These are phyloP conservation scores for Moesziomyces globuligerus DNA, from an alignment of 1,284 basidiomycete genomes.

Conservation along the genomic window DNA sequence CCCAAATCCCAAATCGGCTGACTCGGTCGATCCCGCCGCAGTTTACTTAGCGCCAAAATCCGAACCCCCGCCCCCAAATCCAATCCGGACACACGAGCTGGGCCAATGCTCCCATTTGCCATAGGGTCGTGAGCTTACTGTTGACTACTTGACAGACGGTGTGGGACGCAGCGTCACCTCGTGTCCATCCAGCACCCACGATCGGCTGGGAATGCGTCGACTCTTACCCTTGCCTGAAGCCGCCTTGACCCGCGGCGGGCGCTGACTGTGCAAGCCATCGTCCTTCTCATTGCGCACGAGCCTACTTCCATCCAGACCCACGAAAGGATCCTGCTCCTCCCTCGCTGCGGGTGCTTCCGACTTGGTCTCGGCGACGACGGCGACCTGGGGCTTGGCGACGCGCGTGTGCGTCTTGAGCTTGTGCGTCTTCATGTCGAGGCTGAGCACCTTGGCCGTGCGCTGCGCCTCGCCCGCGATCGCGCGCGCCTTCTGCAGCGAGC, in stretches of 20 bases:
- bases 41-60: too few relatives aligned
- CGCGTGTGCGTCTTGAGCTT: slow-evolving; percentile 37
- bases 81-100: too few relatives aligned
- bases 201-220: background rate
- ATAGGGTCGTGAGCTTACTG: too few relatives aligned
- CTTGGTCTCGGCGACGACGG: background rate
- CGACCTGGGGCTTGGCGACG: slow-evolving; percentile 9
- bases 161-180: background rate
- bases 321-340: slow-evolving; percentile 29
- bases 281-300: slow-evolving; percentile 30
- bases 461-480: slow-evolving; percentile 42
- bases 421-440: slow-evolving; percentile 50
- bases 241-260: too few relatives aligned
- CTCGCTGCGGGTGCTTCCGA: slow-evolving; percentile 3
- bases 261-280: slow-evolving; percentile 11
- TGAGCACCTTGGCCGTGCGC: slow-evolving; percentile 46
- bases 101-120: too few relatives aligned
- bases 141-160: background rate
- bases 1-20: too few relatives aligned
- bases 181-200: background rate
- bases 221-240: background rate
- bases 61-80: too few relatives aligned
- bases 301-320: slow-evolving; percentile 19
- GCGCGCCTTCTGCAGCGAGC: slow-evolving; percentile 36
- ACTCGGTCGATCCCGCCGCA: too few relatives aligned